Evolutionary conservation across 768 basidiomycete genomes (phyloP).

Genomic region (Cyclocybe cylindracea): DNA sequence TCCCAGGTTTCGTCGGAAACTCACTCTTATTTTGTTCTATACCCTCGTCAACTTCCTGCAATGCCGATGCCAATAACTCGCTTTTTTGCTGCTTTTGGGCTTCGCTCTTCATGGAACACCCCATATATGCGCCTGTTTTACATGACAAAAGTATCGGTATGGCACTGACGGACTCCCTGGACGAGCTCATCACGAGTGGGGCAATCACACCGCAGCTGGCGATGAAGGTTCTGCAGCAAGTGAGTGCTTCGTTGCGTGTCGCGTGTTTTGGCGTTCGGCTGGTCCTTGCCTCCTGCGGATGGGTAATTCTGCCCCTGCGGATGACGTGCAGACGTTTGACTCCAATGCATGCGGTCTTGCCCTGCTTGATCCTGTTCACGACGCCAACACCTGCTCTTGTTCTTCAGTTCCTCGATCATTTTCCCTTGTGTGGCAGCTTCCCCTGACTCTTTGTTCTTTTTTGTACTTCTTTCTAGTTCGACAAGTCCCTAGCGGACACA

Average conservation of each 20-base stretch:
- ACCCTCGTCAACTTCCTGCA: no score
- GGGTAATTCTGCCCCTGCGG: neutral
- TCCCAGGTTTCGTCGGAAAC: conserved; percentile 2
- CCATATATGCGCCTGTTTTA: neutral
- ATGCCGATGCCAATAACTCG: neutral
- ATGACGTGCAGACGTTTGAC: neutral
- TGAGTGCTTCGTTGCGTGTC: conserved; percentile 30
- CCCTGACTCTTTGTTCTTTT: neutral
- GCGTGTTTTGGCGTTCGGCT: neutral
- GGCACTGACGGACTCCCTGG: conserved; percentile 96
- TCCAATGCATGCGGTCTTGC: neutral
- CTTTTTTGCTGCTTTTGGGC: neutral
- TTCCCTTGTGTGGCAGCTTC: neutral
- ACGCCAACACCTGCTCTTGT: no score
- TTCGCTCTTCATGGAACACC: neutral
- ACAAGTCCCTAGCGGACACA: conserved; percentile 91
- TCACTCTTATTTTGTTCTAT: no score
- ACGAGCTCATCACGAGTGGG: conserved; percentile 96
- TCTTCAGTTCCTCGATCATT: no score
- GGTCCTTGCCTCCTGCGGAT: no score
- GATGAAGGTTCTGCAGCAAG: conserved; percentile 99
- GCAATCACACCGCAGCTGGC: conserved; percentile 97
- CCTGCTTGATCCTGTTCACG: neutral
- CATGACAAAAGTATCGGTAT: conserved; percentile 77
- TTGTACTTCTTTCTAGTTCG: conserved; percentile 62